phyloP scores from a whole-genome alignment of 192 early-diverging fungal genomes.

The Coemansia sp. region DNA sequence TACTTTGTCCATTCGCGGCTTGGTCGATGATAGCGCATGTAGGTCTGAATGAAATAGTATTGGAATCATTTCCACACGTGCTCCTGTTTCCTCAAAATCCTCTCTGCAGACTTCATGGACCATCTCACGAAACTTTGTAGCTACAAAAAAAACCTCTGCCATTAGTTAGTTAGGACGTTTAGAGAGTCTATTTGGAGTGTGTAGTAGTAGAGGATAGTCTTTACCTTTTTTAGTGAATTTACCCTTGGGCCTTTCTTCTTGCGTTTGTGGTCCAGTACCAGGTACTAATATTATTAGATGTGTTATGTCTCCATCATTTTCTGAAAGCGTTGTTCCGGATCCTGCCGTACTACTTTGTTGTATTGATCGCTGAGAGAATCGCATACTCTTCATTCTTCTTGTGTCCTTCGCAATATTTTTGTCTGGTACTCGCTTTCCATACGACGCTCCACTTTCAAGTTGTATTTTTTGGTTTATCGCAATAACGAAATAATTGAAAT shows the following conservation, averaged over 20 bases:
- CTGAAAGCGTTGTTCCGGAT: not conserved
- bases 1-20: constrained; percentile 39
- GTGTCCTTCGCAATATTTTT: too few species aligned
- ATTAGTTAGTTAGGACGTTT: too few species aligned
- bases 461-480: too few species aligned
- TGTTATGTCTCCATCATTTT: constrained; percentile 11
- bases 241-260: constrained; percentile 47
- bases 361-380: constrained; percentile 2
- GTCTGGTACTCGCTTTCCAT: too few species aligned
- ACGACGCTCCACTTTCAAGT: too few species aligned
- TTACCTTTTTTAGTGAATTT: constrained; percentile 34
- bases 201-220: not conserved
- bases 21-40: constrained; percentile 32
- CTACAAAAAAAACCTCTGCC: constrained; percentile 7
- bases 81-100: constrained; percentile 25
- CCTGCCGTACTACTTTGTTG: not conserved
- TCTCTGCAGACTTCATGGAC: constrained; percentile 16
- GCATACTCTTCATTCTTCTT: not conserved
- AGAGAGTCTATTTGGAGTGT: not conserved
- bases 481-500: too few species aligned
- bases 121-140: constrained; percentile 27
- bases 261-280: constrained; percentile 48
- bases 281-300: constrained; percentile 49
- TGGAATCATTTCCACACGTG: constrained; percentile 34
- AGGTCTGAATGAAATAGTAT: constrained; percentile 40